A percentile compares a stretch with the other conserved stretches of the same genome.
Conservation (phyloP, 2,329 filamentous ascomycete species). For the Aspergillus fischeri region DNA sequence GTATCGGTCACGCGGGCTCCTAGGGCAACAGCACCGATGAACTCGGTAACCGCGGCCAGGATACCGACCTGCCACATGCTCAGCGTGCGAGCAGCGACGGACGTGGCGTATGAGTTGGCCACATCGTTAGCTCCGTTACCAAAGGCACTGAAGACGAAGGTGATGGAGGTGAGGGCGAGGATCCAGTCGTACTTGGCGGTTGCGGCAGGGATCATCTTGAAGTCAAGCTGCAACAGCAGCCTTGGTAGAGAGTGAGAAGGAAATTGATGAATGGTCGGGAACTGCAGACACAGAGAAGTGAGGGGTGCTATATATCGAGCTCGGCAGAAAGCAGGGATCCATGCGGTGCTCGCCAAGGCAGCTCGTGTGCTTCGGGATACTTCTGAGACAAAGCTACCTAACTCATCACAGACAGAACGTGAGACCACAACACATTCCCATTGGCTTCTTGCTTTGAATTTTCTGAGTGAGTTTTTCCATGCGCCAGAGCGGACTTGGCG, state of each 20-base stretch:
- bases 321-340: neutral
- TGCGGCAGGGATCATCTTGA: constrained; percentile 17
- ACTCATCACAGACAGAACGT: constrained; percentile 4
- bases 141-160: constrained; percentile 26
- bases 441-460: neutral
- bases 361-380: neutral
- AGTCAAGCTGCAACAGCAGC: neutral
- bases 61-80: constrained; percentile 51
- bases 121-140: constrained; percentile 43
- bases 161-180: constrained; percentile 24
- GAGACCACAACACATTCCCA: constrained; percentile 2
- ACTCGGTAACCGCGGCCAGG: constrained; percentile 48
- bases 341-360: neutral
- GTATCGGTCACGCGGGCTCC: constrained; percentile 44
- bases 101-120: constrained; percentile 53
- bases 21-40: constrained; percentile 51
- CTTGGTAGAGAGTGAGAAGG: neutral
- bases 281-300: neutral
- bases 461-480: neutral
- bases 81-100: constrained; percentile 49
- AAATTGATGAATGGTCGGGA: neutral
- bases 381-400: neutral
- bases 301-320: neutral
- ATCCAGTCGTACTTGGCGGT: constrained; percentile 30
- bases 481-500: constrained; percentile 14